Conservation (phyloP, 2,329 filamentous ascomycete species). For the Davidsoniella virescens region DNA sequence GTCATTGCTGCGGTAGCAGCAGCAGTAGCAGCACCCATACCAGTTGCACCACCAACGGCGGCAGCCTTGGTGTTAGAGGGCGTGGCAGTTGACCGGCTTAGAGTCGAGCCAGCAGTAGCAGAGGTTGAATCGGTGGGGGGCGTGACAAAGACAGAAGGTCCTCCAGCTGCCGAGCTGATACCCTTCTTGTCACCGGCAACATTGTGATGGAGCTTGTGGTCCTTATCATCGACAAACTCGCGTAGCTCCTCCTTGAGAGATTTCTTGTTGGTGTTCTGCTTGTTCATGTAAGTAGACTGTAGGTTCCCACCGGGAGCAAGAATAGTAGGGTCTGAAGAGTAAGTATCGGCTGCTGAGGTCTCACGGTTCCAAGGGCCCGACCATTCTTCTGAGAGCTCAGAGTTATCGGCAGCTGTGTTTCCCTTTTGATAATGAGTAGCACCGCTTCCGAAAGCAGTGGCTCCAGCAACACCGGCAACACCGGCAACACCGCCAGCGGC, state of each 20-base stretch:
- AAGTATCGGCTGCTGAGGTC: neutral
- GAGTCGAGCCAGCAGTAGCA: neutral
- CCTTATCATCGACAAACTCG: conserved; percentile 10
- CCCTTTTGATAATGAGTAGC: neutral
- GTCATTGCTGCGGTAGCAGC: neutral
- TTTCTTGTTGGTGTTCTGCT: neutral
- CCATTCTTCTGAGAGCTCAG: conserved; percentile 11
- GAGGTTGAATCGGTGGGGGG: neutral
- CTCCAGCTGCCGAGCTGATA: neutral
- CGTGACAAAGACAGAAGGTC: neutral
- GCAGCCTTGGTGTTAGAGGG: neutral
- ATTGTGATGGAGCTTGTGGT: neutral
- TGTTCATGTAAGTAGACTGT: neutral
- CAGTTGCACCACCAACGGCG: neutral
- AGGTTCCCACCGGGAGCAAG: neutral
- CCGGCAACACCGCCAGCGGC: neutral
- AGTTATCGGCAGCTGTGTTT: neutral
- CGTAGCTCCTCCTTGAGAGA: conserved; percentile 12
- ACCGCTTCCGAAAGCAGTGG: neutral
- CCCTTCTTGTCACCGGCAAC: neutral
- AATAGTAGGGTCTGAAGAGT: neutral
- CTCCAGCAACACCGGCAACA: neutral
- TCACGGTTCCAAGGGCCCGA: conserved; percentile 11
- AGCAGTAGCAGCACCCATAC: neutral
- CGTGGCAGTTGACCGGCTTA: neutral